Base-by-base conservation (phyloP, 164 flowering plant genomes). In the Kalanchoe fedtschenkoi region DNA sequence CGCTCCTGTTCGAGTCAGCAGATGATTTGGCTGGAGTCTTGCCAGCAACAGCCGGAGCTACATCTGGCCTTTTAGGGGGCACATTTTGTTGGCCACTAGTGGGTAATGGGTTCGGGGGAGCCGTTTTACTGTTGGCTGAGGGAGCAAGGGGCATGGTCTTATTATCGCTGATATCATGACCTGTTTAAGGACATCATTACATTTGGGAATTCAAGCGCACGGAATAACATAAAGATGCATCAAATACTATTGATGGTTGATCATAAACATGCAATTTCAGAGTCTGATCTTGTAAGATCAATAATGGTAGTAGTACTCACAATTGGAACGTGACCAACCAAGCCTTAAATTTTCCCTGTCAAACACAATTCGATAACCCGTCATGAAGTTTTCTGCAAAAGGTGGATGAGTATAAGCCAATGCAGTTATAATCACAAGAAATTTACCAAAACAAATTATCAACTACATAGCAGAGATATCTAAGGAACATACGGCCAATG, bases 311-410 rank as follows among this genome's bases (percentile, higher is more conserved):
- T 30, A 62, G 8, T 34, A 78, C 98, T 85, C 76, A 93, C 98
- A 93, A 42, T 75, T 75, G 6, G 98, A 89, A 43, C 34, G 83
- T 4, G 95, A 86, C 98, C 98, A 93, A 15, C 87, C 89, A 62
- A 89, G 68, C 76, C 73, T 88, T 70, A 86, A 37, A 58, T 81
- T 79, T 61, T 86, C 96, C 66, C 96, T 76, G 73, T 93, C 96
- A 75, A 89, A 93, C 60, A 93, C 97, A 64, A 89, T 61, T 56
- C 88, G 80, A 60, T 88, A 86, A 46, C 96, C 92, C 5, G 80
- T 81, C 95, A 93, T 83, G 76, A 74, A 83, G 74, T 93, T 86
- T 65, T 93, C 98, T 93, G 96, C 86, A 16, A 5, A 34, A 1
- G 60, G 29, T 17, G 13, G 1, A 30, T 34, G 33, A 33, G 21